These are phyloP conservation scores for Mortierella hygrophila DNA, from an alignment of 192 early-diverging fungal species.

Conservation along the genomic window DNA sequence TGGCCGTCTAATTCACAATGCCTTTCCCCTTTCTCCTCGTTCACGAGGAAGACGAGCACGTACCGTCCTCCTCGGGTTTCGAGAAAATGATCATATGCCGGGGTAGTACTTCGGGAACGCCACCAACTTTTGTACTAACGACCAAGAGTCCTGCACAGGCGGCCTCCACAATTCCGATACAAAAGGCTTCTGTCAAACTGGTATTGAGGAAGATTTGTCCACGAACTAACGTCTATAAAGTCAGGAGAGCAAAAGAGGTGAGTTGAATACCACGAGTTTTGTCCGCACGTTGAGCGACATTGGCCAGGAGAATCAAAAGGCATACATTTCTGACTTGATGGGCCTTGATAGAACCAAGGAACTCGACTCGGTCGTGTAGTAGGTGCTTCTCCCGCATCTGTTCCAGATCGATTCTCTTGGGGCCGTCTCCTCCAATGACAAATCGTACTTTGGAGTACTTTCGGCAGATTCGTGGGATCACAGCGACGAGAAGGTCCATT, in stretches of 20 bases:
- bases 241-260: constrained; percentile 8
- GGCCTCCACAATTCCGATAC: constrained; percentile 98
- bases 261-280: background rate
- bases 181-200: constrained; percentile 97
- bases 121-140: constrained; percentile 96
- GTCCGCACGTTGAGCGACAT: background rate
- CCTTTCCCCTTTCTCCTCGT: background rate
- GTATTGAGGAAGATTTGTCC: constrained; percentile 98
- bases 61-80: constrained; percentile 87
- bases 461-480: constrained; percentile 93
- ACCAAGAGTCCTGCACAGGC: constrained; percentile 94
- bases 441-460: constrained; percentile 86
- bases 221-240: constrained; percentile 72
- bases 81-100: constrained; percentile 93
- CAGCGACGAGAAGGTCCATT: constrained; percentile 89
- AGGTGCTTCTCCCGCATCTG: constrained; percentile 96
- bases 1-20: background rate
- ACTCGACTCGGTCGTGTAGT: constrained; percentile 91
- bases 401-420: constrained; percentile 95
- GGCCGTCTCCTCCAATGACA: constrained; percentile 97
- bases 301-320: background rate
- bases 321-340: constrained; percentile 85
- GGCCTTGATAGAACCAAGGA: constrained; percentile 88
- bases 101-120: constrained; percentile 96
- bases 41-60: background rate